A percentile compares a stretch with the other conserved stretches of the same genome.
Evolutionary conservation across 768 basidiomycete species (phyloP).

Genomic region (Suillus occidentalis): DNA sequence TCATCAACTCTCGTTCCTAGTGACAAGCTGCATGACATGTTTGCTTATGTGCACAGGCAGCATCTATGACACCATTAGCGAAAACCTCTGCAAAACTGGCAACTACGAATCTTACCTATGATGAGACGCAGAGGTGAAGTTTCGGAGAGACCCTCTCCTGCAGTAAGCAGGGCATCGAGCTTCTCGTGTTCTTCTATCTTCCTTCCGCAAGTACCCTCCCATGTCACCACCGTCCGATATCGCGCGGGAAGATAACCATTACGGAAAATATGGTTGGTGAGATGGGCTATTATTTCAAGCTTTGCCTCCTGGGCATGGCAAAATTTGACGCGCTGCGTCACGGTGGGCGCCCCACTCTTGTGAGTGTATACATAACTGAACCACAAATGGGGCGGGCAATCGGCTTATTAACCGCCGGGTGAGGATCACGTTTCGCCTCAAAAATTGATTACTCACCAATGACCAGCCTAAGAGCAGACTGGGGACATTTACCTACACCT

Average conservation of each 20-base stretch:
- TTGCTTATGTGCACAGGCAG: conserved; percentile 1
- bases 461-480: conserved; percentile 45
- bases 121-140: conserved; percentile 17
- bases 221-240: conserved; percentile 39
- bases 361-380: conserved; percentile 44
- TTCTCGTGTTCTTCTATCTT: conserved; percentile 28
- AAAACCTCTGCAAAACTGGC: background rate
- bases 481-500: conserved; percentile 43
- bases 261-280: conserved; percentile 48
- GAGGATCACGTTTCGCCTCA: background rate
- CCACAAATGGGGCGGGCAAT: conserved; percentile 42
- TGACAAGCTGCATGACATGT: conserved; percentile 11
- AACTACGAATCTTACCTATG: conserved; percentile 16
- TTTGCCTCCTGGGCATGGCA: conserved; percentile 27
- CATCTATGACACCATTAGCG: conserved; percentile 12
- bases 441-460: conserved; percentile 36
- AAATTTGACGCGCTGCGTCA: conserved; percentile 46
- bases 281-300: conserved; percentile 42
- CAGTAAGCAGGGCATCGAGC: conserved; percentile 23
- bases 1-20: conserved; percentile 5
- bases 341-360: conserved; percentile 29
- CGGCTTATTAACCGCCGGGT: conserved; percentile 33
- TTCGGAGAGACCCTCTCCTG: conserved; percentile 20
- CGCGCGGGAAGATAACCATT: conserved; percentile 38
- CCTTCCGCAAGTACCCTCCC: conserved; percentile 40